Evolutionary conservation across 371 early-diverging fungal genomes (phyloP).

Genomic region (Entomophthora muscae): DNA sequence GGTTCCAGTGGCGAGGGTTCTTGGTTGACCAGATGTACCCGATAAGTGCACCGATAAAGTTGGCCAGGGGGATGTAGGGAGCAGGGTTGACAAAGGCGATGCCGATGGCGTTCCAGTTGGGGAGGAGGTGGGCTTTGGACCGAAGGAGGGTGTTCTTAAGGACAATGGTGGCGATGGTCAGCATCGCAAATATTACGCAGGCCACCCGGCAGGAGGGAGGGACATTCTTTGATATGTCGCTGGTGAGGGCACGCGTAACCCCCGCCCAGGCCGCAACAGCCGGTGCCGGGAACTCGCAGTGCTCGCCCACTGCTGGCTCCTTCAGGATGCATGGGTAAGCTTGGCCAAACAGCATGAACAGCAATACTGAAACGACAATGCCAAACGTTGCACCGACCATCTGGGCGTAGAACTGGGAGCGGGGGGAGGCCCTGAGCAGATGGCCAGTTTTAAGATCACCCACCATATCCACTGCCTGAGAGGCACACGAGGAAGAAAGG

Average conservation of each 20-base stretch:
- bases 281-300: slow-evolving; percentile 32
- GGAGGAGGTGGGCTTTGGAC: slow-evolving; percentile 28
- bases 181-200: slow-evolving; percentile 22
- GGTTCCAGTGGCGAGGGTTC: slow-evolving; percentile 18
- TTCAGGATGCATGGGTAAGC: slow-evolving; percentile 37
- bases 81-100: slow-evolving; percentile 43
- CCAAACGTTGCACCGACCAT: slow-evolving; percentile 41
- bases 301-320: slow-evolving; percentile 11
- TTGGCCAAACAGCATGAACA: slow-evolving; percentile 37
- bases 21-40: slow-evolving; percentile 31
- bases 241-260: slow-evolving; percentile 35
- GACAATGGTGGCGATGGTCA: slow-evolving; percentile 25
- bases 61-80: slow-evolving; percentile 33
- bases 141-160: slow-evolving; percentile 29
- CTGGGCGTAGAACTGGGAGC: slow-evolving; percentile 45
- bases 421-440: slow-evolving; percentile 37
- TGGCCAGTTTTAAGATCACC: slow-evolving; percentile 48
- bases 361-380: slow-evolving; percentile 30
- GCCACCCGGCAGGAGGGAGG: slow-evolving; percentile 16
- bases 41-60: slow-evolving; percentile 36
- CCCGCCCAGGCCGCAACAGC: slow-evolving; percentile 46
- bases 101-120: slow-evolving; percentile 47
- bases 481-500: slow-evolving; percentile 33
- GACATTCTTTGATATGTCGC: slow-evolving; percentile 12
- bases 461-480: slow-evolving; percentile 48